phyloP scores from a whole-genome alignment of 495 filamentous ascomycete genomes.

The Thermothielavioides terrestris region DNA sequence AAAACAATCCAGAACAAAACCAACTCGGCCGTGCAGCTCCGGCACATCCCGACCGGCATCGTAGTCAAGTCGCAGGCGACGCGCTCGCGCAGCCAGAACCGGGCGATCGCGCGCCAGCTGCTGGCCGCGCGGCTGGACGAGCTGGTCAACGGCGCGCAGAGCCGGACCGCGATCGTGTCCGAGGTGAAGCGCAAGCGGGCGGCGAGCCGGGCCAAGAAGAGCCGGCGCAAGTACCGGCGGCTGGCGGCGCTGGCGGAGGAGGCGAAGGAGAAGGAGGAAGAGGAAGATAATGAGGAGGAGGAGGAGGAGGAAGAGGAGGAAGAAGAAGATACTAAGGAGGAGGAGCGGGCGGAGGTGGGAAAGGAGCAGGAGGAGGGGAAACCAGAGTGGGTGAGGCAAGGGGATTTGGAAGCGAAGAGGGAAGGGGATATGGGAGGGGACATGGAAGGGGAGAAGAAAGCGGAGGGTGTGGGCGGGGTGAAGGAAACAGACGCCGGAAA shows the following conservation, averaged over 20 bases:
- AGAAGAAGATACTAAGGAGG: neutral
- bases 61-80: conserved; percentile 91
- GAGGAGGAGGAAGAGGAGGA: neutral
- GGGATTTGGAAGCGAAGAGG: neutral
- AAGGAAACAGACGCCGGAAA: neutral
- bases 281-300: conserved; percentile 3
- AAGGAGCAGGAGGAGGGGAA: neutral
- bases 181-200: conserved; percentile 39
- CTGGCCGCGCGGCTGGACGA: conserved; percentile 73
- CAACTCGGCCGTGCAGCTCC: conserved; percentile 86
- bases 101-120: conserved; percentile 70
- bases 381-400: neutral
- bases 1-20: conserved; percentile 73
- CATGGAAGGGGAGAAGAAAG: neutral
- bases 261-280: conserved; percentile 19
- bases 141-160: conserved; percentile 41
- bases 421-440: neutral
- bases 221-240: conserved; percentile 40
- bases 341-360: neutral
- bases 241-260: conserved; percentile 36
- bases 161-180: conserved; percentile 33
- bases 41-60: conserved; percentile 77
- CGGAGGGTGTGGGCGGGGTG: no score
- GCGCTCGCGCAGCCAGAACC: conserved; percentile 77
- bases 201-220: conserved; percentile 43